Base-by-base conservation (phyloP, 805 yeast species). In the Saccharomycopsis oosterbeekiorum region DNA sequence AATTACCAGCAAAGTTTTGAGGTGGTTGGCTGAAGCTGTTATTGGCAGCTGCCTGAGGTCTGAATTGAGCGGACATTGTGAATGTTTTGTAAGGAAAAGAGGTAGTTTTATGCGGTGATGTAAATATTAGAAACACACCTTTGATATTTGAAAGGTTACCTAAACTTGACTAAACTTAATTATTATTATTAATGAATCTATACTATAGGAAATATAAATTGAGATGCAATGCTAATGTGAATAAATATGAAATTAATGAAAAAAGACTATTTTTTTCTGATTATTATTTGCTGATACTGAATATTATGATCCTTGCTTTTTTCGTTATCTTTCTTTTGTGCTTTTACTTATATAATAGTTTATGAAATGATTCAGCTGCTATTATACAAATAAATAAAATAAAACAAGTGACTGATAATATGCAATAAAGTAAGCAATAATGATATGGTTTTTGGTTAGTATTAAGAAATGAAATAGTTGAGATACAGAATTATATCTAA, bases 21-120 rank as follows among this genome's bases (percentile, higher is more conserved):
- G 58, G 40, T 57, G 60, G 43, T 63, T 64, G 24, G 68, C 19
- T 19, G 70, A 39, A 59, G 26, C 36, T 14, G 43, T 39, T 41
- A n/a, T 39, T 50, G 34, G 58, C 43, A 2, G 58, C 50, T 19
- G 61, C 62, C 57, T 56, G 59, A 19, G 59, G 59, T 60, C 62
- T 60, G 57, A 56, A 60, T 56, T 60, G 62, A 29, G 61, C 39
- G 39, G 62, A 59, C 62, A 59, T 59, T 34, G 19, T 56, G 42
- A 17, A 4, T 8, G 17, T 56, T 12, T 56, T 42, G 6, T 29
- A 42, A 15, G 21, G 10, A 40, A 15, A 6, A 40, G 17, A n/a
- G 43, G 10, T 40, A 40, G 17, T 40, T 40, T 2, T 12, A 40
- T 15, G 43, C 14, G 34, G 34, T 29, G 6, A 29, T 29, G 6